Base-by-base conservation (phyloP, 129 eudicot genomes). In the Cynara cardunculus region DNA sequence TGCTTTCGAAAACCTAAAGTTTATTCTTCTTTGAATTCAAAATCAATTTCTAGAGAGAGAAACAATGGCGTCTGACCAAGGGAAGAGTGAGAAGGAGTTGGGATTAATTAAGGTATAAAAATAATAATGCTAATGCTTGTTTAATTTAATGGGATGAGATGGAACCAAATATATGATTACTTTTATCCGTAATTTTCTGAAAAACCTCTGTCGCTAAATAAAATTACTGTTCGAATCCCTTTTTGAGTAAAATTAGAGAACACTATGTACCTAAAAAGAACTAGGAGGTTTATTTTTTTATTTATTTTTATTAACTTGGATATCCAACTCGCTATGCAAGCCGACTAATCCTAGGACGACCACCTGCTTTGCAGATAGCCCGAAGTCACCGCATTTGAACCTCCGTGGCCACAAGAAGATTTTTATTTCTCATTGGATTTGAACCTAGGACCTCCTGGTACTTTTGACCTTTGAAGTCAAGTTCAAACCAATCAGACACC, bases 21-120 rank as follows among this genome's bases (percentile, higher is more conserved):
- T 46, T 8, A 44, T 44, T 16, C 44, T 46, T 53, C 5, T 82
- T 82, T 82, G 64, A 69, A 75, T 67, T 75, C 69, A 70, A 79
- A 79, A 56, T 74, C 69, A 59, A 39, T 3, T 59, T 61, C 46
- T 77, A 31, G 59, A 83, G 82, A 83, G 53, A 77, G 74, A 77
- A 28, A 71, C 22, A 83, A 21, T 25, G 74, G 73, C 14, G n/a
- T n/a, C n/a, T n/a, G n/a, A n/a, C n/a, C n/a, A 59, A 30, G 80
- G 56, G 78, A 82, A 41, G 16, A 41, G 16, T 10, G 16, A 73
- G 24, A 61, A 18, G 30, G 44, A 62, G 72, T 4, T 37, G 82
- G 65, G 78, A 70, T 76, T 49, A 69, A 35, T 6, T 41, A 41
- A 7, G 12, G 31, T 31, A 73, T 81, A 39, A 28, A 66, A 25